Conservation (phyloP, 345 rosid species). For the Brassica incana region DNA sequence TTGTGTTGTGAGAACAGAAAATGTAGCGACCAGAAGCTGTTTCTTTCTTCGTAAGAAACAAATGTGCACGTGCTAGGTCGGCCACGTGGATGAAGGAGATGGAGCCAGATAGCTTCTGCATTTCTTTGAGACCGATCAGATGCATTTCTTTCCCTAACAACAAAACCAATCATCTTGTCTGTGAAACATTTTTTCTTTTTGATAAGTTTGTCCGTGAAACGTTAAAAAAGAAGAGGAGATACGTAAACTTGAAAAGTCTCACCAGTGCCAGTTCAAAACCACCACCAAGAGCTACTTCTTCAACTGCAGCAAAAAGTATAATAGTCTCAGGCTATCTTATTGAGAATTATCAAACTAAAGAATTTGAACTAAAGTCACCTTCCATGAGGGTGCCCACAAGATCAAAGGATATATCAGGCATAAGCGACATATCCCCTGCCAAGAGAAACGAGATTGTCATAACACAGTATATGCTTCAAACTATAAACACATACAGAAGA, state of each 20-base stretch:
- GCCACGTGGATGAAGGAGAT: constrained; percentile 73
- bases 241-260: constrained; percentile 14
- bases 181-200: not conserved
- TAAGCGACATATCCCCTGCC: constrained; percentile 73
- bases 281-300: constrained; percentile 98
- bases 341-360: too few species aligned
- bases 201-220: too few species aligned
- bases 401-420: constrained; percentile 85
- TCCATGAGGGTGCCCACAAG: constrained; percentile 71
- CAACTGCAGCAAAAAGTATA: constrained; percentile 75
- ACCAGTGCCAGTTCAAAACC: constrained; percentile 94
- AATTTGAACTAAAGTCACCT: constrained; percentile 45
- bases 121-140: constrained; percentile 60
- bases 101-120: constrained; percentile 88
- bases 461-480: too few species aligned
- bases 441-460: constrained; percentile 11
- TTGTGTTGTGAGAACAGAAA: constrained; percentile 64
- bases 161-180: constrained; percentile 7
- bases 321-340: not conserved
- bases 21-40: constrained; percentile 78
- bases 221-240: not conserved
- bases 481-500: not conserved
- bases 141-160: constrained; percentile 64
- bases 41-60: constrained; percentile 78
- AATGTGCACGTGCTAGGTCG: constrained; percentile 79